Conservation (phyloP, 352 stramenopile species). For the Phytophthora chlamydospora region DNA sequence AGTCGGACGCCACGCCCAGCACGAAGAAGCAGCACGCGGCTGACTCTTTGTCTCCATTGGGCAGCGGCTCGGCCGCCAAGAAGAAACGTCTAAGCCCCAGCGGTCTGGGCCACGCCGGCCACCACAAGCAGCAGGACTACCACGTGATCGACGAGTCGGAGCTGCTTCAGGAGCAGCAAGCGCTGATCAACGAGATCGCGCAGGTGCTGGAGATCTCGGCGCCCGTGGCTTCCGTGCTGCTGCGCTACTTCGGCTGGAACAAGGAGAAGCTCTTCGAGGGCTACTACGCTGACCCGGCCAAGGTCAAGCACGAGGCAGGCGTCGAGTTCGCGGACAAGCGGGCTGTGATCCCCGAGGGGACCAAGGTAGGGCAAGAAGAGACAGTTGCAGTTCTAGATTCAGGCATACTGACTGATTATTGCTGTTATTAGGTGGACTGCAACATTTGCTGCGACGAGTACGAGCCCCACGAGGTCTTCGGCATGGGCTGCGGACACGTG, state of each 20-base stretch:
- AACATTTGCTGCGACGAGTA: constrained; percentile 97
- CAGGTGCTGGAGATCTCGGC: constrained; percentile 77
- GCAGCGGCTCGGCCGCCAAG: constrained; percentile 57
- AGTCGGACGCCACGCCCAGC: constrained; percentile 27
- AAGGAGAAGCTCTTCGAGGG: constrained; percentile 91
- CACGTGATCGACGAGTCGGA: constrained; percentile 86
- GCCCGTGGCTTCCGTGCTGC: constrained; percentile 68
- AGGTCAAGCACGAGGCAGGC: constrained; percentile 57
- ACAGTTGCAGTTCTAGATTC: not conserved
- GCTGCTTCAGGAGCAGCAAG: constrained; percentile 69
- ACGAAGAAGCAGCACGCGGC: constrained; percentile 42
- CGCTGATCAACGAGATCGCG: constrained; percentile 74
- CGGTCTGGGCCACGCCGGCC: constrained; percentile 39
- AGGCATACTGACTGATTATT: constrained; percentile 9
- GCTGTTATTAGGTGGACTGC: constrained; percentile 62
- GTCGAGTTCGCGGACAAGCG: constrained; percentile 62
- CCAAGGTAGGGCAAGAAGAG: constrained; percentile 38
- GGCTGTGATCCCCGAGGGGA: constrained; percentile 38
- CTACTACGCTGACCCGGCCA: constrained; percentile 78
- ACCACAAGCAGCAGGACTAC: constrained; percentile 59
- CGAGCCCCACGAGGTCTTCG: constrained; percentile 69
- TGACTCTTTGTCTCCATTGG: constrained; percentile 48
- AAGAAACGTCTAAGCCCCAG: constrained; percentile 69
- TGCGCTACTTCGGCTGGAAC: constrained; percentile 90
- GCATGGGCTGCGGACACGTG: constrained; percentile 96